A percentile compares a stretch with the other conserved stretches of the same genome.
phyloP scores from a whole-genome alignment of 805 yeast species.

The Candida lessepsii region DNA sequence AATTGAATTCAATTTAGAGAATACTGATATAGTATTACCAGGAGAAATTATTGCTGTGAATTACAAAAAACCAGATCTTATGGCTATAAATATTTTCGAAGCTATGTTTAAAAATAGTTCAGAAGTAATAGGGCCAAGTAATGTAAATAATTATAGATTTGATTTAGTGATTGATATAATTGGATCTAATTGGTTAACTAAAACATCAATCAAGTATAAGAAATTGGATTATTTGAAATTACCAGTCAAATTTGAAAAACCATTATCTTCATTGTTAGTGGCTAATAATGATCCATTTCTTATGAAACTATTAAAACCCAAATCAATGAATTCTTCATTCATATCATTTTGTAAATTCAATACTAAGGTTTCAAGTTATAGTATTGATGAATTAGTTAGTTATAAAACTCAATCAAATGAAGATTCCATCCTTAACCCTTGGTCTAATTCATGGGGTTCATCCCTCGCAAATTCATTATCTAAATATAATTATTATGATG shows the following conservation, averaged over 20 bases:
- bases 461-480: conserved; percentile 28
- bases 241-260: conserved; percentile 23
- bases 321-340: conserved; percentile 27
- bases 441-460: conserved; percentile 36
- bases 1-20: conserved; percentile 32
- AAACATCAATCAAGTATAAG: conserved; percentile 24
- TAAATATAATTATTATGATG: conserved; percentile 36
- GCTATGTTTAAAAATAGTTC: conserved; percentile 26
- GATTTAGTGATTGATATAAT: conserved; percentile 40
- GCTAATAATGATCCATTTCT: conserved; percentile 34
- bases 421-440: conserved; percentile 28
- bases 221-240: conserved; percentile 29
- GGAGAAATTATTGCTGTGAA: conserved; percentile 34
- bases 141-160: conserved; percentile 27
- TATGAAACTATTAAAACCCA: conserved; percentile 37
- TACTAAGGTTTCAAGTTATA: conserved; percentile 31
- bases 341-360: conserved; percentile 37
- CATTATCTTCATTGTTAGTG: conserved; percentile 24
- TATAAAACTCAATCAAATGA: conserved; percentile 16
- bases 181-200: conserved; percentile 40
- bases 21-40: conserved; percentile 34
- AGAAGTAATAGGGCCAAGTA: conserved; percentile 19
- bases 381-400: conserved; percentile 27
- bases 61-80: conserved; percentile 37
- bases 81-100: conserved; percentile 37